Conservation (phyloP, 108 stramenopile genomes). For the Cyclostephanos tholiformis region DNA sequence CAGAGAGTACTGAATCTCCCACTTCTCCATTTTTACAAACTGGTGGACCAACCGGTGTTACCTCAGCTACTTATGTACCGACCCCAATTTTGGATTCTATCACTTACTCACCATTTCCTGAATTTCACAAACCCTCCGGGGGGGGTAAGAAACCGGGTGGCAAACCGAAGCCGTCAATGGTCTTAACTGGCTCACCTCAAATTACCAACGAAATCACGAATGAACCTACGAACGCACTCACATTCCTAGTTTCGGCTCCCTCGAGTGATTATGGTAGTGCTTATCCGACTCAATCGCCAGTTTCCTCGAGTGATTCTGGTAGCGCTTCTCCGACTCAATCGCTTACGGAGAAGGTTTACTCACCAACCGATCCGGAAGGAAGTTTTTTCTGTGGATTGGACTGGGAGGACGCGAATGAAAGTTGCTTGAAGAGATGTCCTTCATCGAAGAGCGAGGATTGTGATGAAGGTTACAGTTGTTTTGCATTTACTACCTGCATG, state of each 20-base stretch:
- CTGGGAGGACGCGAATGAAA: constrained; percentile 41
- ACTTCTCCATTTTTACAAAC: constrained; percentile 5
- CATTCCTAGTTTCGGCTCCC: neutral
- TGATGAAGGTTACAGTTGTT: constrained; percentile 29
- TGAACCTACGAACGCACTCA: neutral
- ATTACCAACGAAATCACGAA: neutral
- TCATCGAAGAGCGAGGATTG: constrained; percentile 48
- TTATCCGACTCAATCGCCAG: constrained; percentile 19
- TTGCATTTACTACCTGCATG: constrained; percentile 43
- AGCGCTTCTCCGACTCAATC: constrained; percentile 18
- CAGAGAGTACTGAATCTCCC: constrained; percentile 17
- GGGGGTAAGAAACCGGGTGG: constrained; percentile 40
- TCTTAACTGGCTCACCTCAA: neutral
- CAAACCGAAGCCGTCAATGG: constrained; percentile 22
- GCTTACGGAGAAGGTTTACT: constrained; percentile 14
- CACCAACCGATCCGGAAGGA: constrained; percentile 33
- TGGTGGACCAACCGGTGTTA: neutral
- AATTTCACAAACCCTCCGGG: constrained; percentile 33
- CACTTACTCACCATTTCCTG: neutral
- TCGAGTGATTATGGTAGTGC: neutral
- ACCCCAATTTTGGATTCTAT: constrained; percentile 10
- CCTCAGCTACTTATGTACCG: neutral
- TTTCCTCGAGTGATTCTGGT: neutral
- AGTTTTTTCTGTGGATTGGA: constrained; percentile 43
- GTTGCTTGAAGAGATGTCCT: constrained; percentile 38